phyloP scores from a whole-genome alignment of 805 yeast species.

The Candida taoyuanica region DNA sequence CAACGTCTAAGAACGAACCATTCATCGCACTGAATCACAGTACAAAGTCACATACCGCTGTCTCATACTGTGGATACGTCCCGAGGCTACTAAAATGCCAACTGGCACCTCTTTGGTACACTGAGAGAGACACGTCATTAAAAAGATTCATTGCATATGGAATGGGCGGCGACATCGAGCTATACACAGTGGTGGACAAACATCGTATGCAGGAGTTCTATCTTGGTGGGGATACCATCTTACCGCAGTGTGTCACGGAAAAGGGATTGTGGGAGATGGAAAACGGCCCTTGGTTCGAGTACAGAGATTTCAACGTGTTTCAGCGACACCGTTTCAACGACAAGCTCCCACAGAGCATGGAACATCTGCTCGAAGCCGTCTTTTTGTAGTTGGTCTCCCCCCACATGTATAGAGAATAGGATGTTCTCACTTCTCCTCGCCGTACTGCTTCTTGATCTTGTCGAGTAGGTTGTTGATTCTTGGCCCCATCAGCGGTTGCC shows the following conservation, averaged over 20 bases:
- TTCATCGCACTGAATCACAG: too few species aligned
- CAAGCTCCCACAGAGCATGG: constrained; percentile 6
- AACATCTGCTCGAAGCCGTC: constrained; percentile 13
- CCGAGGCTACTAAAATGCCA: constrained; percentile 30
- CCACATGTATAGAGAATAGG: too few species aligned
- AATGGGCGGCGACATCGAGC: constrained; percentile 33
- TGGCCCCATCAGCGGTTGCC: constrained; percentile 92
- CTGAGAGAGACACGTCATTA: constrained; percentile 1
- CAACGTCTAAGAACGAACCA: too few species aligned
- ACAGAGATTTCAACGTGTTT: constrained; percentile 14
- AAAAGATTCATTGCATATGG: constrained; percentile 29
- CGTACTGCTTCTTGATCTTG: constrained; percentile 55
- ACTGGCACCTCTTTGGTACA: constrained; percentile 32
- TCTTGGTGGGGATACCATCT: background rate
- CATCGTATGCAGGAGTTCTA: constrained; percentile 3
- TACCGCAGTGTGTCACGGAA: constrained; percentile 11
- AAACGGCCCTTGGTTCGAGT: constrained; percentile 13
- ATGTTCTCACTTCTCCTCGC: constrained; percentile 6
- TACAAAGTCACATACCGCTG: too few species aligned
- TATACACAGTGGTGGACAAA: constrained; percentile 23
- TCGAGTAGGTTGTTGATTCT: constrained; percentile 74
- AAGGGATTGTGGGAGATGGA: constrained; percentile 23
- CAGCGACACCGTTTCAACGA: constrained; percentile 15
- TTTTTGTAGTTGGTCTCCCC: too few species aligned
- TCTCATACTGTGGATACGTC: constrained; percentile 26